phyloP scores from a whole-genome alignment of 352 stramenopile genomes.

The Phytopythium cucurbitacearum region DNA sequence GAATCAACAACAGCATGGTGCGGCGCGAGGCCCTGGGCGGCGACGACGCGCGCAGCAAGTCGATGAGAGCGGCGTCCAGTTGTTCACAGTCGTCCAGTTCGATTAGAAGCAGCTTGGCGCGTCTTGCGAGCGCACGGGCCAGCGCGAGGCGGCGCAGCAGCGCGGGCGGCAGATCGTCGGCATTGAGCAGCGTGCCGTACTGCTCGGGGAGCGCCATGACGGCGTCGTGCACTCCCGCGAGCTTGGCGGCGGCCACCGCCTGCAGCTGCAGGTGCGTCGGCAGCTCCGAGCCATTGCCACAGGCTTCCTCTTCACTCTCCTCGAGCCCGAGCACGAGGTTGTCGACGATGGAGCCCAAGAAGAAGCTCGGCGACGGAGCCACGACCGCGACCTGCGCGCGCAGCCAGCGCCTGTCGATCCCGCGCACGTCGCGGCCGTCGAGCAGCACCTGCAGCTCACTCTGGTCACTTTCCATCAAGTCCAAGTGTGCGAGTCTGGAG shows the following conservation, averaged over 20 bases:
- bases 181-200: constrained; percentile 60
- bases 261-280: constrained; percentile 35
- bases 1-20: too few species aligned
- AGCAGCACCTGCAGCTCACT: constrained; percentile 25
- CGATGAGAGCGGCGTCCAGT: constrained; percentile 34
- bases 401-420: constrained; percentile 27
- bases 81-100: constrained; percentile 1
- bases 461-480: constrained; percentile 8
- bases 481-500: constrained; percentile 25
- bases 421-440: constrained; percentile 29
- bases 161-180: constrained; percentile 80
- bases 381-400: constrained; percentile 40
- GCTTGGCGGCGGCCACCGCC: constrained; percentile 60
- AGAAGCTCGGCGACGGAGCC: constrained; percentile 28
- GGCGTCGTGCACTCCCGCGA: constrained; percentile 36
- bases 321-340: constrained; percentile 48
- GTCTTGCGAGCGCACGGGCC: constrained; percentile 32
- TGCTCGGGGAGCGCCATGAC: constrained; percentile 82
- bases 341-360: constrained; percentile 38
- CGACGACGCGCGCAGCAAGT: too few species aligned
- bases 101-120: constrained; percentile 35
- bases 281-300: constrained; percentile 22
- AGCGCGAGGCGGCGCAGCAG: constrained; percentile 87
- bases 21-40: too few species aligned
- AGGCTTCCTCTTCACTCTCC: constrained; percentile 13